Conservation (phyloP, 352 stramenopile genomes). For the Thalassiosira sp. region DNA sequence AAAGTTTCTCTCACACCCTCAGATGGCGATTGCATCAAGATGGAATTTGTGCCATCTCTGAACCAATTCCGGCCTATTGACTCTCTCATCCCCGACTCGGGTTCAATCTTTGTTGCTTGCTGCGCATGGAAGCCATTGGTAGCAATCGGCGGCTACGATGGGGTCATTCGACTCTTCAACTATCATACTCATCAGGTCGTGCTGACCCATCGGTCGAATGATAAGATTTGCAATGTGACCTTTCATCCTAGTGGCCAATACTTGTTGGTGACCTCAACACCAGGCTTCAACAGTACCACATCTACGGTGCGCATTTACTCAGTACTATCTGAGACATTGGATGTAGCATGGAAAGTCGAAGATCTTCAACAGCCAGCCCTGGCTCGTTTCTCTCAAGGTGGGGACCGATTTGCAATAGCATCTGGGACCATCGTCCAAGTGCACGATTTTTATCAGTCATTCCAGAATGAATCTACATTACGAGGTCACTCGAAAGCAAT, state of each 20-base stretch:
- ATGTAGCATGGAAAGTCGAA: conserved; percentile 2
- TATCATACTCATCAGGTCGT: not conserved
- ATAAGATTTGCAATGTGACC: not conserved
- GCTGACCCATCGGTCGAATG: conserved; percentile 2
- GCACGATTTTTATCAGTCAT: not conserved
- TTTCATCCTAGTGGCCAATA: conserved; percentile 6
- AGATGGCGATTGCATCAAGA: not conserved
- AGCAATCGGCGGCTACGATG: conserved; percentile 15
- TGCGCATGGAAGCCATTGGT: conserved; percentile 2
- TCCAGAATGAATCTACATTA: conserved; percentile 4
- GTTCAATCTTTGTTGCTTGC: conserved; percentile 9
- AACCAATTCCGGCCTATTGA: not conserved
- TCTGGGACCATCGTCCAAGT: conserved; percentile 1
- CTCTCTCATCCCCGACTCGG: not conserved
- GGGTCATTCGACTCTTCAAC: conserved; percentile 1
- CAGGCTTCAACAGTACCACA: no score
- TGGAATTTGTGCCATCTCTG: not conserved
- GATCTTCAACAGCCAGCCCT: not conserved
- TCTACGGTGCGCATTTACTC: conserved; percentile 10
- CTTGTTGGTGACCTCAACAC: conserved; percentile 1
- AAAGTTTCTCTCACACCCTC: no score
- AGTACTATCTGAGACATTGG: not conserved
- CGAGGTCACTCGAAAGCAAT: conserved; percentile 10
- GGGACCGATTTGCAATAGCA: conserved; percentile 12
- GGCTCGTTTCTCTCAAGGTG: conserved; percentile 8